Conservation (phyloP, 805 yeast genomes). For the Allodekkera sacchari region DNA sequence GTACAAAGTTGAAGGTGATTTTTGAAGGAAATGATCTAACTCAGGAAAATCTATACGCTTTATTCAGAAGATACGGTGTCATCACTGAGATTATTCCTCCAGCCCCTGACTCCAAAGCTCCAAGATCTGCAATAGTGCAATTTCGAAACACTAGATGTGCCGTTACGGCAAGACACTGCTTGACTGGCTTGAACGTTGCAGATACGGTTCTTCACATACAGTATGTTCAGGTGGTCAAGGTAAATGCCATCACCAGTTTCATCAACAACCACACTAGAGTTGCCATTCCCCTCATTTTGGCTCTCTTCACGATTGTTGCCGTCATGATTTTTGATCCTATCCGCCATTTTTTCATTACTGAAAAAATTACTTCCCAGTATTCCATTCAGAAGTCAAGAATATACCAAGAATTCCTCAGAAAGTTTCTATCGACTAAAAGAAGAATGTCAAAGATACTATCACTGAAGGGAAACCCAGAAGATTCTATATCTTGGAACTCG, state of each 20-base stretch:
- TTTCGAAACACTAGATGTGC: slow-evolving; percentile 60
- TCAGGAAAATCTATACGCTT: slow-evolving; percentile 69
- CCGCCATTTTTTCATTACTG: slow-evolving; percentile 68
- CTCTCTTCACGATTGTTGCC: slow-evolving; percentile 71
- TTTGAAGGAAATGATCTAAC: slow-evolving; percentile 72
- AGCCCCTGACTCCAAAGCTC: slow-evolving; percentile 38
- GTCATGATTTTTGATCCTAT: slow-evolving; percentile 90
- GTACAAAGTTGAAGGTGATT: slow-evolving; percentile 49
- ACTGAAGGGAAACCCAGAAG: slow-evolving; percentile 6
- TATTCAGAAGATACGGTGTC: slow-evolving; percentile 82
- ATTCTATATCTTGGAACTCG: slow-evolving; percentile 9
- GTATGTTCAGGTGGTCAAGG: slow-evolving; percentile 50
- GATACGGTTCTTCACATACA: slow-evolving; percentile 66
- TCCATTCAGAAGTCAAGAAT: slow-evolving; percentile 38
- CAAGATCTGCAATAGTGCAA: slow-evolving; percentile 42
- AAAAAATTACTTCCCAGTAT: slow-evolving; percentile 57
- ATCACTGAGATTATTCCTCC: slow-evolving; percentile 65
- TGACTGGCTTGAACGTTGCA: slow-evolving; percentile 65
- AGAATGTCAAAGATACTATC: slow-evolving; percentile 18
- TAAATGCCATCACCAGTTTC: slow-evolving; percentile 46
- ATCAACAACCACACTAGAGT: slow-evolving; percentile 73
- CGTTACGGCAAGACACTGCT: slow-evolving; percentile 81
- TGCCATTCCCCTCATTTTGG: slow-evolving; percentile 71
- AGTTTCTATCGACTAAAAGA: slow-evolving; percentile 19
- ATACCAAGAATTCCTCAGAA: slow-evolving; percentile 27